A percentile compares a stretch with the other conserved stretches of the same genome.
phyloP scores from a whole-genome alignment of 139 green algal genomes.

The Chlamydomonas asymmetrica region DNA sequence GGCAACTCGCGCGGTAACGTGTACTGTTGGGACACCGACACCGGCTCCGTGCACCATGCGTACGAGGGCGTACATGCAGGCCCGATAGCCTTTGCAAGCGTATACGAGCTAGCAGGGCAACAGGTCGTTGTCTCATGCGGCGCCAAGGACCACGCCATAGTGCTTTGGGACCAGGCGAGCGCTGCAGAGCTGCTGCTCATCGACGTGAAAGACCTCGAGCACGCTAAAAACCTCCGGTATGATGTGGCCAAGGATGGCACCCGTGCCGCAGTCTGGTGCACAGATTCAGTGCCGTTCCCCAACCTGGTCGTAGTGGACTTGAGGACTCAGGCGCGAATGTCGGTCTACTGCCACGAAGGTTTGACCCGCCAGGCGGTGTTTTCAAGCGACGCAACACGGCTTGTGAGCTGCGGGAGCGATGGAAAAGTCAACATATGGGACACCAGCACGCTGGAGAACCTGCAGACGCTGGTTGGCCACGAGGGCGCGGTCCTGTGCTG shows the following conservation, averaged over 20 bases:
- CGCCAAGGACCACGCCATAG: slow-evolving; percentile 44
- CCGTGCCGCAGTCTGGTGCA: slow-evolving; percentile 45
- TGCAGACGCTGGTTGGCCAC: slow-evolving; percentile 41
- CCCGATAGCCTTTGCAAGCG: slow-evolving; percentile 9
- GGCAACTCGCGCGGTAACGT: slow-evolving; percentile 27
- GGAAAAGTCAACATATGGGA: slow-evolving; percentile 52
- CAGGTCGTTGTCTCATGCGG: slow-evolving; percentile 47
- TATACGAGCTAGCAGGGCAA: slow-evolving; percentile 23
- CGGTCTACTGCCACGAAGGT: slow-evolving; percentile 49
- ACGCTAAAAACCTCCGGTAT: slow-evolving; percentile 54
- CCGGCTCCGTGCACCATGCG: slow-evolving; percentile 16
- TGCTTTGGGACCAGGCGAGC: slow-evolving; percentile 27
- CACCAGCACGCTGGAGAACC: slow-evolving; percentile 37
- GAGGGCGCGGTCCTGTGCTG: slow-evolving; percentile 48
- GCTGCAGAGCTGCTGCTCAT: slow-evolving; percentile 18
- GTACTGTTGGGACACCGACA: slow-evolving; percentile 44
- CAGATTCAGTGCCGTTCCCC: slow-evolving; percentile 43
- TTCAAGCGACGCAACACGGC: slow-evolving; percentile 25
- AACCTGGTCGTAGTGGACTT: slow-evolving; percentile 45
- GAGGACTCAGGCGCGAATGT: slow-evolving; percentile 37
- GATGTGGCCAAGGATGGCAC: slow-evolving; percentile 42
- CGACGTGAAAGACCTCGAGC: slow-evolving; percentile 47
- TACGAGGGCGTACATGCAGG: slow-evolving; percentile 28
- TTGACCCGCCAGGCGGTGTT: slow-evolving; percentile 33
- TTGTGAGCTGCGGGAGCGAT: slow-evolving; percentile 41